Evolutionary conservation across 2,329 filamentous ascomycete genomes (phyloP), one percentile per base, ranked within the genome.

Genomic region (Paraphaeosphaeria sporulosa): DNA sequence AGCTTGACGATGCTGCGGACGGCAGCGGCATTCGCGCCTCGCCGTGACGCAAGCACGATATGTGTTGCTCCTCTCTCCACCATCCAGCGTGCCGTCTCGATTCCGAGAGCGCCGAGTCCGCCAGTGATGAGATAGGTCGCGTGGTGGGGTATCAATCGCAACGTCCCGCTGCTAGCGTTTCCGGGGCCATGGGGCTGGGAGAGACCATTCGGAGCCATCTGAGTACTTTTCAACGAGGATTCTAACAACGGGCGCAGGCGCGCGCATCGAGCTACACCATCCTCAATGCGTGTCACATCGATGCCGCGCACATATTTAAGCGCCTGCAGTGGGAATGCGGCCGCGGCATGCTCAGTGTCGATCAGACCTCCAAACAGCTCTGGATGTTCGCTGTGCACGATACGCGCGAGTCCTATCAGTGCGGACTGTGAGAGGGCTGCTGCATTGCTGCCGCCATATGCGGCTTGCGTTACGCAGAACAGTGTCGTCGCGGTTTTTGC

Each of bases 51-150:
- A 0, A 82, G 64, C 1, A 42, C 59, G 12, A 76, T 74, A 8
- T 80, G 75, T 1, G 79, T 80, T 4, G 79, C 40, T 34, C 46
- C 46, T n/a, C 32, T 49, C 27, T 49, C 46, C 0, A 82, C 65
- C 2, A 82, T 66, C 2, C 81, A 58, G n/a, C 79, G 70, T 1
- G 78, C 70, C 27, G 79, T 79, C 44, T 75, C 74, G 4, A 82
- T 69, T 0, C 79, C 80, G 1, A 82, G 71, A 7, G 70, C 73
- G 1, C 80, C 79, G 6, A 80, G 64, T 0, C 78, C 78, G 43
- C 80, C 79, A 7, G 79, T 79, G 27, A 82, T 74, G 17, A 82
- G 34, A 58, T 82, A 82, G 0, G 46, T 49, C 23, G 23, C 44
- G 15, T 32, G 23, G 23, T 27, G 44, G 23, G 23, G 44, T 2